phyloP scores from a whole-genome alignment of 192 early-diverging fungal species.

The Umbelopsis ramanniana region DNA sequence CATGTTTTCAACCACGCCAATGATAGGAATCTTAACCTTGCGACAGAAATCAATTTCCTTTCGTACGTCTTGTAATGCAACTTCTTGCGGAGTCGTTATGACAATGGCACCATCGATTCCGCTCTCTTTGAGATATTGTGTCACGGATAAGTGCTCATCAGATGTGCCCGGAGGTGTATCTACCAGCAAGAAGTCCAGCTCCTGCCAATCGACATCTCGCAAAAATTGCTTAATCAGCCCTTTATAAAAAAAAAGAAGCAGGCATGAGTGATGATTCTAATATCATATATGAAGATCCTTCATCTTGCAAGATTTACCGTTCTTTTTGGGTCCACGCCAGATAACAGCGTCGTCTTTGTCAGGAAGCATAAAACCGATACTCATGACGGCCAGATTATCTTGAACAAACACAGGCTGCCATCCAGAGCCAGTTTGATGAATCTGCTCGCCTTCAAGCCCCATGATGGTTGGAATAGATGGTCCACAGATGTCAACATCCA shows the following conservation, averaged over 20 bases:
- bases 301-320: conserved; percentile 42
- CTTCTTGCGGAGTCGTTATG: conserved; percentile 95
- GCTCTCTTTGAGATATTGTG: conserved; percentile 73
- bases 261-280: not conserved
- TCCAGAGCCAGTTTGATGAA: conserved; percentile 82
- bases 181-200: conserved; percentile 88
- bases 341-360: conserved; percentile 90
- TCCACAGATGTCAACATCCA: conserved; percentile 97
- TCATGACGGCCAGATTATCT: conserved; percentile 86
- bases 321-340: conserved; percentile 96
- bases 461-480: conserved; percentile 94
- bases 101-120: conserved; percentile 89
- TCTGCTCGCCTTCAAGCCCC: conserved; percentile 79
- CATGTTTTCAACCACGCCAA: conserved; percentile 98
- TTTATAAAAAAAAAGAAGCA: not conserved
- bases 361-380: conserved; percentile 91
- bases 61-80: conserved; percentile 88
- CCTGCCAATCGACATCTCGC: conserved; percentile 92
- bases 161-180: conserved; percentile 98
- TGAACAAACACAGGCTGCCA: conserved; percentile 83
- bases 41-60: conserved; percentile 97
- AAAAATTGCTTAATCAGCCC: conserved; percentile 96
- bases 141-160: conserved; percentile 94
- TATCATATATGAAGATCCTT: not conserved
- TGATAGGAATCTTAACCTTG: conserved; percentile 86